Conservation (phyloP, 192 early-diverging fungal genomes). For the Coemansia sp. region DNA sequence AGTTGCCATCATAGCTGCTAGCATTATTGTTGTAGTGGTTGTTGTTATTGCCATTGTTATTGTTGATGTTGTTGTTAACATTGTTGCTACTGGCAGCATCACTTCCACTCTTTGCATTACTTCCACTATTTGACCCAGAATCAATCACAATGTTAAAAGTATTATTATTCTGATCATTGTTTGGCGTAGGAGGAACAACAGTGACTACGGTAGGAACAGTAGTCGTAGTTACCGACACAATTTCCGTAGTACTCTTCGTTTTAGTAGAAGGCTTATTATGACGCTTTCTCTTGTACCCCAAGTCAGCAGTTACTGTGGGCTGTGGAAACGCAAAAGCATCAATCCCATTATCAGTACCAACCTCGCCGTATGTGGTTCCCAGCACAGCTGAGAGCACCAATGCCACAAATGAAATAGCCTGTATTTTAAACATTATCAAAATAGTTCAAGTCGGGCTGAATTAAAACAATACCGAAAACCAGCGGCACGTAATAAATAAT, state of each 20-base stretch:
- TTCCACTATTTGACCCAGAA: background rate
- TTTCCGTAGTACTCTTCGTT: background rate
- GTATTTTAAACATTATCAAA: background rate
- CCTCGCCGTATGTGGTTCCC: background rate
- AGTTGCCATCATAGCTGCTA: background rate
- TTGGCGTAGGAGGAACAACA: background rate
- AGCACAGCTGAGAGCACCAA: background rate
- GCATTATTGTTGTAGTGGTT: background rate
- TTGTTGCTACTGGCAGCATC: background rate
- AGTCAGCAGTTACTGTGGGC: background rate
- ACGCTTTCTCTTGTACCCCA: background rate
- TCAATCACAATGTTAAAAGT: background rate
- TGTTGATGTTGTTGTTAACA: background rate
- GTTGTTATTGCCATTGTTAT: background rate
- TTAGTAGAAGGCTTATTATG: conserved; percentile 1
- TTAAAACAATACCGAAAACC: conserved; percentile 1
- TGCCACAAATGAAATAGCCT: background rate
- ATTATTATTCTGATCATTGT: background rate
- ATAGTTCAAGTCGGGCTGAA: background rate
- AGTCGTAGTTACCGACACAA: background rate
- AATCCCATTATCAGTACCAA: background rate
- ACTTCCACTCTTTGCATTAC: background rate
- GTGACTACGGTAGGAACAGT: background rate
- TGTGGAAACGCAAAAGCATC: background rate
- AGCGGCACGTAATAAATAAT: background rate